These are phyloP conservation scores for Dillenia turbinata DNA, from an alignment of 164 flowering plant genomes.

Conservation along the genomic window DNA sequence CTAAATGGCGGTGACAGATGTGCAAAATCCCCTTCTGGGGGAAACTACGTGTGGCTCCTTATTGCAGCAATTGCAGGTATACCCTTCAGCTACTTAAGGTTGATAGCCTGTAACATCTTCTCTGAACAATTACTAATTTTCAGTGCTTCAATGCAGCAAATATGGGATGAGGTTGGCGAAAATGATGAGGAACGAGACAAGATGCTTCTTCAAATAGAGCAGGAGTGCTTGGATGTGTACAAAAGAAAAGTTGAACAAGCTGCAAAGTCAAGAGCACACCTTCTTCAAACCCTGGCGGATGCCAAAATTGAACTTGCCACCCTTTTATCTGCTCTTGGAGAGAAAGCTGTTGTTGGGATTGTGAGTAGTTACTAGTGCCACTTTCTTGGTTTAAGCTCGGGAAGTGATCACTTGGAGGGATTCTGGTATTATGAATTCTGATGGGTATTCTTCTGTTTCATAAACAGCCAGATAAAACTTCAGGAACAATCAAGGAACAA, in stretches of 20 bases:
- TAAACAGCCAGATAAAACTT: constrained; percentile 67
- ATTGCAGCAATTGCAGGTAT: constrained; percentile 82
- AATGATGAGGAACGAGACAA: constrained; percentile 83
- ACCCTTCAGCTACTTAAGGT: constrained; percentile 1
- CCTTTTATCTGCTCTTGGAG: constrained; percentile 83
- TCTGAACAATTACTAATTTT: neutral
- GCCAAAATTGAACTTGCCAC: constrained; percentile 63
- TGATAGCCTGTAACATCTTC: neutral
- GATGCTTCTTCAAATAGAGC: constrained; percentile 91
- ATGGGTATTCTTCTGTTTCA: constrained; percentile 11
- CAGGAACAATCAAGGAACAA: constrained; percentile 92
- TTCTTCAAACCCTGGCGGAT: constrained; percentile 81
- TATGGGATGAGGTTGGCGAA: constrained; percentile 99
- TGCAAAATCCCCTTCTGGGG: constrained; percentile 55
- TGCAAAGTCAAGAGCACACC: constrained; percentile 74
- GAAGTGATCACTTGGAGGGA: neutral
- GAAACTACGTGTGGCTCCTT: constrained; percentile 84
- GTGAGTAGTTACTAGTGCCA: constrained; percentile 37
- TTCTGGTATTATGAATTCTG: neutral
- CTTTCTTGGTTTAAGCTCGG: neutral
- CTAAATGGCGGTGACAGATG: constrained; percentile 68
- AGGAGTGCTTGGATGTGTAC: constrained; percentile 95
- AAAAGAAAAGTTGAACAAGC: constrained; percentile 91
- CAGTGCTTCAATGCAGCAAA: constrained; percentile 50
- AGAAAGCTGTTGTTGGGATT: constrained; percentile 53